Base-by-base conservation (phyloP, 1,284 basidiomycete species). In the Paramarasmius palmivorus region DNA sequence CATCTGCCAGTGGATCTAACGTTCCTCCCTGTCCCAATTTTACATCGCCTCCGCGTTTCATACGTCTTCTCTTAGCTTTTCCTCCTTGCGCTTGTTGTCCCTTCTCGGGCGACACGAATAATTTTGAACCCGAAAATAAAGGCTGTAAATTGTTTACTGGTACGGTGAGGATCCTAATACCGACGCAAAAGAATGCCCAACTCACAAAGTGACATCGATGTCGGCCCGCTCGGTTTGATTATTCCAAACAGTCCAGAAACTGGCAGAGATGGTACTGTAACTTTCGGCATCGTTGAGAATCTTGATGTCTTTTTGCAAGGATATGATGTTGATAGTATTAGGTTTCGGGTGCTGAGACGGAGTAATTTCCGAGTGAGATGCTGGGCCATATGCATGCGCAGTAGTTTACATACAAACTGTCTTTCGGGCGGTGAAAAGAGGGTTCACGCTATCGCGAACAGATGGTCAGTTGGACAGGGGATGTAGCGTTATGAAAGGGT, bases 21-120 rank as follows among this genome's bases (percentile, higher is more conserved):
- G 97, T 99, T 15, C 95, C 95, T 42, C 93, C 93, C 70, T 95
- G 93, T 1, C 94, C 94, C 44, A 95, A 81, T 71, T 96, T 96
- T 49, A 93, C 65, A 4, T 77, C 77, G 41, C 73, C 72, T 22
- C 69, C 73, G 51, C 69, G 72, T 57, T 71, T 79, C 2, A 49
- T 49, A 68, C 72, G 52, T 63, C 68, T 53, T 71, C 68, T 56
- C 63, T 63, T 58, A 60, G 68, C 42, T 63, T 71, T 63, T 64
- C 72, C 55, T 54, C 67, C 57, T 66, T 64, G 65, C 59, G 67
- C 65, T 57, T 72, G 75, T 54, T 74, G 77, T 14, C 83, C 68
- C 63, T 85, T 84, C 39, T 73, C 73, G 10, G 70, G 69, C 25
- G 82, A 82, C 10, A 89, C 82, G 65, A 99, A 98, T 6, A 99